Base-by-base conservation (phyloP, 805 yeast species). In the Pachysolen tannophilus region DNA sequence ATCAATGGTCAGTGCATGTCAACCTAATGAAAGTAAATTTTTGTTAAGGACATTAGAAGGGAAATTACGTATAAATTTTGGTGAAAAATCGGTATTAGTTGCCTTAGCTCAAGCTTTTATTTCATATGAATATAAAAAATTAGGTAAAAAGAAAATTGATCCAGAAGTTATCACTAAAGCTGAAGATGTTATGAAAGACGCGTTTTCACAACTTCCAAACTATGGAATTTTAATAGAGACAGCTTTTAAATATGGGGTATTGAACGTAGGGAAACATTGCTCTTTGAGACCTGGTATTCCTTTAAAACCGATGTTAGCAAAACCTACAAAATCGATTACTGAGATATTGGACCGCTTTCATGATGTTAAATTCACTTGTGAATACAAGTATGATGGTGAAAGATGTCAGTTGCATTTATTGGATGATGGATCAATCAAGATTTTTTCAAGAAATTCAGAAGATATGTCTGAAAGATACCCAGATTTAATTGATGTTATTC, bases 401-500 rank as follows among this genome's bases (percentile, higher is more conserved):
- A 72, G 98, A 48, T 97, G 97, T 0, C 98, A 92, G 55, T 80
- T 92, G 8, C 98, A 92, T 56, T 56, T 81, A 20, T 56, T 84
- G 10, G 56, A 67, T 0, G 70, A 70, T 46, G 90, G 92, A 2
- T 58, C 68, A 8, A 78, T 86, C 46, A 67, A 72, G 37, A 81
- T 92, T 9, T 92, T 85, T 56, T 88, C 97, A 3, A 73, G 98
- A 58, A 92, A 90, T 57, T 85, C 95, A 34, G 98, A 92, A 60
- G 90, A 92, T 56, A 92, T 92, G 98, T 81, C 95, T 0, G 86
- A 83, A 52, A 65, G 96, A 50, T 92, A 92, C 53, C 98, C 98
- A 0, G 98, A 92, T 57, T 72, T 92, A 41, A 63, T 82, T 10
- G 68, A 78, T 2, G 76, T 83, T 28, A 68, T 85, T 14, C 71